Percentiles rank a stretch among this genome's conserved stretches.
Evolutionary conservation across 345 rosid genomes (phyloP).

Genomic region (Toxicodendron radicans): DNA sequence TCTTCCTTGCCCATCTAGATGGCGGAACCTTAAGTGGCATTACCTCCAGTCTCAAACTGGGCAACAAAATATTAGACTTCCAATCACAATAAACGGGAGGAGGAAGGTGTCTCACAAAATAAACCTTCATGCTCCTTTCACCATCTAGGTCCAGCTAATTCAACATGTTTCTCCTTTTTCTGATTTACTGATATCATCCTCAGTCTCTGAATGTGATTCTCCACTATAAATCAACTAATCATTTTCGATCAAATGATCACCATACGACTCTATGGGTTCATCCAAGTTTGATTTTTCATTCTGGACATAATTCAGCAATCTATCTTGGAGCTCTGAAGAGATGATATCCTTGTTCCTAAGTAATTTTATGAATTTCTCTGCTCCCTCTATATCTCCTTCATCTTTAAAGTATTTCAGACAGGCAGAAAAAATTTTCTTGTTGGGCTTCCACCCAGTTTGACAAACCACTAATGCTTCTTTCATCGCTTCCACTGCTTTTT

Average conservation of each 20-base stretch:
- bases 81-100: too few species aligned
- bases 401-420: constrained; percentile 30
- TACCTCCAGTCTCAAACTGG: too few species aligned
- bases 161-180: too few species aligned
- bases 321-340: constrained; percentile 18
- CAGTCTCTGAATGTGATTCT: background rate
- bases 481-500: constrained; percentile 31
- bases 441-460: constrained; percentile 14
- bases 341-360: constrained; percentile 18
- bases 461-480: constrained; percentile 26
- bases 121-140: too few species aligned
- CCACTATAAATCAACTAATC: too few species aligned
- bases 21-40: too few species aligned
- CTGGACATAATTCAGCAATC: constrained; percentile 20
- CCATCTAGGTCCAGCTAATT: too few species aligned
- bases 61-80: too few species aligned
- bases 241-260: background rate
- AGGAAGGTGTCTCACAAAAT: too few species aligned
- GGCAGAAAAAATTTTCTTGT: constrained; percentile 12
- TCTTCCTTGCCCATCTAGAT: too few species aligned
- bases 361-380: constrained; percentile 22
- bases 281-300: background rate
- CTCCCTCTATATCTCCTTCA: constrained; percentile 19
- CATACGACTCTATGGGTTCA: background rate
- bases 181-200: background rate